Base-by-base conservation (phyloP, 768 basidiomycete species). In the Candolleomyces efflorescens region DNA sequence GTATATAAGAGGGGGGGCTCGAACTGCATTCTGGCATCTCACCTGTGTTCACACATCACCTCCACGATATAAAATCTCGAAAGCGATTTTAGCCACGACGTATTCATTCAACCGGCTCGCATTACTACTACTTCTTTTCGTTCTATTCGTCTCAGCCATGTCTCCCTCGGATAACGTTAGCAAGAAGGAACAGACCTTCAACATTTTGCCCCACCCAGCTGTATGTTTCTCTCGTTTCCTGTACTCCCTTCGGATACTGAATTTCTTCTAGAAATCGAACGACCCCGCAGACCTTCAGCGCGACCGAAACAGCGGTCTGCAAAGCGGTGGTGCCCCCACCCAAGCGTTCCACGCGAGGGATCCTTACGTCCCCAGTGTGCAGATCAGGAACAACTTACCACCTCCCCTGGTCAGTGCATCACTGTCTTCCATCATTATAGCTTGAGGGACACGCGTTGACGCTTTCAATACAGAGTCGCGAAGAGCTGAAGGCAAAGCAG, bases 181-280 rank as follows among this genome's bases (percentile, higher is more conserved):
- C 32, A 32, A 32, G 32, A 32, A 32, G 32, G 32, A 32, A 11
- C 32, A 32, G 32, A 32, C 7, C 1, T 85, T 79, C 68, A 70
- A 69, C 49, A 86, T 82, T 64, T 75, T 79, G 56, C 86, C 86
- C 20, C 83, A 86, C 65, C 86, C 85, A 50, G 84, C 85, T 62
- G 84, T 84, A 63, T 37, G 64, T 60, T n/a, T n/a, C n/a, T n/a
- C n/a, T n/a, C n/a, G n/a, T n/a, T n/a, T n/a, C n/a, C n/a, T n/a
- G 24, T 18, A 32, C 32, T 32, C 1, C 37, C 3, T 38, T 47
- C 2, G 5, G n/a, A n/a, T n/a, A n/a, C n/a, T n/a, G n/a, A 36
- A 47, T 43, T 27, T 44, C 54, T 6, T 50, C 13, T 58, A 87
- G 85, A 84, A 78, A 73, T 73, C 81, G 5, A 86, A 87, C 60